Evolutionary conservation across 2,329 filamentous ascomycete genomes (phyloP).

Genomic region (Xylaria sp.): DNA sequence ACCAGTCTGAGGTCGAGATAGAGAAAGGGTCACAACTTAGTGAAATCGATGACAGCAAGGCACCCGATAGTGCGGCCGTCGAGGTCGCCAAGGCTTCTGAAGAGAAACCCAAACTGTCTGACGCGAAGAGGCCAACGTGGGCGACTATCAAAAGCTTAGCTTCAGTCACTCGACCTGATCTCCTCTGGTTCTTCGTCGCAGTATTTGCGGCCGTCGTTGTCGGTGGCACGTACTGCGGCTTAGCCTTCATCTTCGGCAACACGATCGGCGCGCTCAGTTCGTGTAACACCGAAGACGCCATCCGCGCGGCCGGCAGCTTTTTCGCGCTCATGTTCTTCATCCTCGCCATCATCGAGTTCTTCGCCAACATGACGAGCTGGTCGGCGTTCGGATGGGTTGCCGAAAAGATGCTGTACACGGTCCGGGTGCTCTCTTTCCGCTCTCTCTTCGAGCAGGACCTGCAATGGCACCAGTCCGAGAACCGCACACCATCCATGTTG

Average conservation of each 20-base stretch:
- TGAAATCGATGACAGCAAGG: conserved; percentile 18
- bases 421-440: conserved; percentile 65
- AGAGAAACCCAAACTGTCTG: conserved; percentile 6
- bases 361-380: conserved; percentile 63
- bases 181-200: conserved; percentile 44
- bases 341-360: conserved; percentile 58
- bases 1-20: conserved; percentile 42
- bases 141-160: conserved; percentile 43
- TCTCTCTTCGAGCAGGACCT: conserved; percentile 68
- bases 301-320: conserved; percentile 40
- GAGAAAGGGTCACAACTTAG: conserved; percentile 36
- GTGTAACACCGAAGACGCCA: conserved; percentile 45
- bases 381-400: conserved; percentile 57
- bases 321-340: conserved; percentile 51
- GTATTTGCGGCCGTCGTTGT: conserved; percentile 54
- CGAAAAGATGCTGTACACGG: conserved; percentile 66
- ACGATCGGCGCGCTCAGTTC: conserved; percentile 54
- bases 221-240: conserved; percentile 54
- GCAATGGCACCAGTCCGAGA: conserved; percentile 71
- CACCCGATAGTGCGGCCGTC: conserved; percentile 6
- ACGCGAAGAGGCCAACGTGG: conserved; percentile 36
- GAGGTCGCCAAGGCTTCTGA: conserved; percentile 16
- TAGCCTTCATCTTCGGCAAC: conserved; percentile 60
- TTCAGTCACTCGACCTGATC: conserved; percentile 43
- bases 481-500: conserved; percentile 62